phyloP scores from a whole-genome alignment of 2,329 filamentous ascomycete genomes.

The Aschersonia sp. region DNA sequence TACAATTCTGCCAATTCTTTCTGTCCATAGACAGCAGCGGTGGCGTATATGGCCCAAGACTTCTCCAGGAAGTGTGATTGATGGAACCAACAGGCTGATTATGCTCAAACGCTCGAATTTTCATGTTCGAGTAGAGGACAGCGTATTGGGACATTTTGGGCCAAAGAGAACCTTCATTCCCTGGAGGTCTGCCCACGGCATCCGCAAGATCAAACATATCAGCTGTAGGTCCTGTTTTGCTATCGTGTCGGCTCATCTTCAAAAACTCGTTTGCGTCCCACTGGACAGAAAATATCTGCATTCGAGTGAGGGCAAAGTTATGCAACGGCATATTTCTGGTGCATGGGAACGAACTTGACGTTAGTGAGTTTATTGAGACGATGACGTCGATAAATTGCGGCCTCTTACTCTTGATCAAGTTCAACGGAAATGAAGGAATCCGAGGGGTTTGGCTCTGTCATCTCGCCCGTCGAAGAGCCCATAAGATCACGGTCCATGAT shows the following conservation, averaged over 20 bases:
- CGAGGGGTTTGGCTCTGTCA: no score
- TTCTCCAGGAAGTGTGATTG: conserved; percentile 6
- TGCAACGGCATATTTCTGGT: conserved; percentile 9
- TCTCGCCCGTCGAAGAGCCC: no score
- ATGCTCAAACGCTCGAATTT: conserved; percentile 7
- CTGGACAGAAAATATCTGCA: conserved; percentile 7
- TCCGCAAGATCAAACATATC: conserved; percentile 2
- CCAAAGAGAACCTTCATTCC: not conserved
- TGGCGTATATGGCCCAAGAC: conserved; percentile 1
- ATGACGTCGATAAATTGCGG: no score
- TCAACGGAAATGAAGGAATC: not conserved
- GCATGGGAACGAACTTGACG: not conserved
- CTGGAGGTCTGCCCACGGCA: not conserved
- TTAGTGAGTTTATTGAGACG: not conserved
- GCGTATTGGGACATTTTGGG: conserved; percentile 4
- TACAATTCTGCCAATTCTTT: conserved; percentile 5
- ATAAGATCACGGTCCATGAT: conserved; percentile 2
- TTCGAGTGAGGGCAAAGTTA: conserved; percentile 8
- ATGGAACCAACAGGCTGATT: conserved; percentile 9
- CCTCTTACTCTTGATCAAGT: conserved; percentile 7
- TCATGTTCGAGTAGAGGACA: conserved; percentile 9
- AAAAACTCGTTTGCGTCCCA: not conserved
- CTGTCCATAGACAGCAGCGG: conserved; percentile 7
- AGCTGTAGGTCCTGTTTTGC: not conserved
- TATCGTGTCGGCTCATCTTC: not conserved